Evolutionary conservation across 331 rosid genomes (phyloP), one percentile per base, ranked within the genome.

Genomic region (Pyracantha coccinea): DNA sequence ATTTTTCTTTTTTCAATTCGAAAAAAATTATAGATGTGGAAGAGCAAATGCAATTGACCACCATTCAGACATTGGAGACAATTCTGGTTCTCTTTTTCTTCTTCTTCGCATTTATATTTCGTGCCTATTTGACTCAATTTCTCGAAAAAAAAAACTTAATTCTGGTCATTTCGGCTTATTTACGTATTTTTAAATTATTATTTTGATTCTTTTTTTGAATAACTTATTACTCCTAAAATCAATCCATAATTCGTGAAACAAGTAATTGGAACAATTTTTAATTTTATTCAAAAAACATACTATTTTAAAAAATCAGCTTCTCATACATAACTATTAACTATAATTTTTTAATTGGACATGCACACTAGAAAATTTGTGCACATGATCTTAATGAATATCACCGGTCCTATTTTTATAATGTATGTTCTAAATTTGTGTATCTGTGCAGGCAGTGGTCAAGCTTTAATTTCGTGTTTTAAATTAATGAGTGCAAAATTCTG

Each of bases 41-140:
- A 77, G 97, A 94, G 83, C 89, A 92, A 70, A 86, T 78, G 93
- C 90, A 85, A 38, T 68, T 81, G 61, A 85, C 89, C 19, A 88
- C 89, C 59, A 78, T 84, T 61, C 93, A 85, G 59, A 86, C 88
- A 64, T 20, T 92, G 68, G 90, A 88, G 75, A 86, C 62, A 60
- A 58, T 33, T 82, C 90, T 72, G 99, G 97, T 67, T 23, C 33
- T 71, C 4, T 38, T 66, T 71, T 35, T 2, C 44, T 35, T 35
- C 44, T 52, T 70, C 53, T 20, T 33, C 27, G 50, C 23, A 3
- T 41, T 55, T 23, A 14, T 58, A 16, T 20, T 55, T 70, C 29
- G 4, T 47, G n/a, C 54, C 20, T 10, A 21, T 17, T 55, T 12
- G 38, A 33, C 25, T n/a, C 64, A 19, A 75, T 25, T 20, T 11